Evolutionary conservation across 73 alveolate species (phyloP), one percentile per base, ranked within the genome.

Genomic region (Stentor roeselii): DNA sequence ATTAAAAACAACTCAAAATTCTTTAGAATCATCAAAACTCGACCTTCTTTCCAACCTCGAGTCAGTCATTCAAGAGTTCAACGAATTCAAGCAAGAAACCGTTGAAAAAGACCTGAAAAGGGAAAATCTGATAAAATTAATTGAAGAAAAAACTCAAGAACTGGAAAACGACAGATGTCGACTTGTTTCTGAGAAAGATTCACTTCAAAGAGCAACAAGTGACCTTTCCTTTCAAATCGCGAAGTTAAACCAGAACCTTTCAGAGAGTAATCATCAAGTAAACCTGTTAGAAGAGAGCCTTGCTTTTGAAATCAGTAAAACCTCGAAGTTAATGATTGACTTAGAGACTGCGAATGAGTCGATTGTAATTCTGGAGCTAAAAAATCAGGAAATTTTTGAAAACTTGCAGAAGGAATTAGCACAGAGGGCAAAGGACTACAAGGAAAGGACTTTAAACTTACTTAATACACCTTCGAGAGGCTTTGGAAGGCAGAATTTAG

Each of bases 341-440:
- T 50, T 50, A 21, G 67, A 50, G 21, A 50, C 67, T 50, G 67
- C 67, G 67, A 50, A 50, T 6, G 67, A 50, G 21, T 6, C 6
- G 21, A 50, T 50, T 50, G 67, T 50, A 6, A 50, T 50, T 11
- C 42, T 67, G 0, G 80, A 67, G 34, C 41, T 32, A 34, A 67
- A 67, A 67, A 67, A 67, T 40, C 21, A 30, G 80, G 41, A 67
- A 11, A 21, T 67, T 21, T 67, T 67, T 2, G 80, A 67, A 67
- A 67, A 27, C 14, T 40, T 67, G 11, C 41, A 67, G 34, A 67
- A 67, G 37, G 80, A 67, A 67, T 67, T 67, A 32, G n/a, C 80
- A 67, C 42, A 21, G 41, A 67, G 80, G 34, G 80, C 80, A 27
- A 67, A 67, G 80, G 80, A 67, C 11, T 67, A 67, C 2, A 67